Base-by-base conservation (phyloP, 2,329 filamentous ascomycete species). In the Nothophaeocryptopus gaeumannii region DNA sequence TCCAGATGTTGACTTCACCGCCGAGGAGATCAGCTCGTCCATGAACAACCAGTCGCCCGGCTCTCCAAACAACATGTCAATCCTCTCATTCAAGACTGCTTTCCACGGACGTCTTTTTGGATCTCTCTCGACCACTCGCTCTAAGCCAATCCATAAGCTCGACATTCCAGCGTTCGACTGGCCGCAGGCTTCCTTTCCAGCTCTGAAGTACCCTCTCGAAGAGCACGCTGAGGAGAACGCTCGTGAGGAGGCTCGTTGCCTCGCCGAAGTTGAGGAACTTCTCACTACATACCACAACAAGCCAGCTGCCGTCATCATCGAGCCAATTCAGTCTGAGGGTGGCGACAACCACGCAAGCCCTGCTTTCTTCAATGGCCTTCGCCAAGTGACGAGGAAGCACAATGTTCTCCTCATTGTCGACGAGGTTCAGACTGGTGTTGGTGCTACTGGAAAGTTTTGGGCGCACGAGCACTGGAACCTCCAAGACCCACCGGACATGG, bases 121-220 rank as follows among this genome's bases (percentile, higher is more conserved):
- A 65, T 86, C 82, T 51, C 80, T 96, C 48, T 92, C 88, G 54
- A 95, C 89, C 50, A 96, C 90, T 11, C 86, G 90, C 67, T 91
- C 86, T 72, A 96, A 96, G 80, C 82, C 90, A 39, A 91, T 96
- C 69, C 90, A 96, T 79, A 96, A 96, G 76, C 77, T 96, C 62
- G 90, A 96, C 68, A 95, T 96, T 62, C 90, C 90, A 16, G 88
- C 90, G 64, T 96, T 96, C 65, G 87, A 96, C 78, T 96, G 90
- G 90, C 90, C 90, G 26, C 88, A 92, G 70, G 89, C 89, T 13
- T 82, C 87, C 48, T 96, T 96, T 79, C 91, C 90, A 8, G 65
- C 75, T 57, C 81, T 95, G 67, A 91, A 91, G 72, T 96, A 96
- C 72, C 90, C 90, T 0, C 83, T 96, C 5, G 85, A 90, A 61